Conservation (phyloP, 192 early-diverging fungal genomes). For the Geosiphon pyriformis region DNA sequence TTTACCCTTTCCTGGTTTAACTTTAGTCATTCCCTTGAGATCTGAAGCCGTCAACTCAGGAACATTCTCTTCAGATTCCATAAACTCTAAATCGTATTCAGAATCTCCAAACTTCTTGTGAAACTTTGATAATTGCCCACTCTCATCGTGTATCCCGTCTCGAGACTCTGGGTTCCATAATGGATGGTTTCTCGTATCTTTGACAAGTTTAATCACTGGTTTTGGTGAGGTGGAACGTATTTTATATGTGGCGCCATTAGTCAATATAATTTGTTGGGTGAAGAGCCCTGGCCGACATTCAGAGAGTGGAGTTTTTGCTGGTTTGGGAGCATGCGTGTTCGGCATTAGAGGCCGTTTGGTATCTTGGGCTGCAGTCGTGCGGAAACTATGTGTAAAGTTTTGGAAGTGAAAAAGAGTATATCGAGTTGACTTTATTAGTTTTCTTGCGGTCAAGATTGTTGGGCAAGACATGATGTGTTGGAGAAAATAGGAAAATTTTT, state of each 20-base stretch:
- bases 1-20: slow-evolving; percentile 30
- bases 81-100: slow-evolving; percentile 42
- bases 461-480: too few relatives aligned
- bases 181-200: slow-evolving; percentile 89
- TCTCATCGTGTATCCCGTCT: slow-evolving; percentile 64
- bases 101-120: slow-evolving; percentile 70
- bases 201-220: slow-evolving; percentile 75
- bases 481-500: too few relatives aligned
- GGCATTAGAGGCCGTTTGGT: too few relatives aligned
- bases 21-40: slow-evolving; percentile 23
- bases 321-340: too few relatives aligned
- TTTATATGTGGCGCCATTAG: slow-evolving; percentile 83
- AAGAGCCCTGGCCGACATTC: slow-evolving; percentile 62
- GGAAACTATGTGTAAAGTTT: too few relatives aligned
- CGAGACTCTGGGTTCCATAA: slow-evolving; percentile 80
- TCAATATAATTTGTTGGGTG: slow-evolving; percentile 76
- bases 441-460: too few relatives aligned
- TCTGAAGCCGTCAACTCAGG: slow-evolving; percentile 32
- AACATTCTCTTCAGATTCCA: slow-evolving; percentile 38
- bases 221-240: slow-evolving; percentile 82
- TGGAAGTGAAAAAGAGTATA: too few relatives aligned
- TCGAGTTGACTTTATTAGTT: too few relatives aligned
- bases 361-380: too few relatives aligned
- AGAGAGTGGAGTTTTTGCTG: slow-evolving; percentile 1
- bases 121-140: slow-evolving; percentile 79